Evolutionary conservation across 2,329 filamentous ascomycete genomes (phyloP), one percentile per base, ranked within the genome.

Genomic region (Chaetomium sp.): DNA sequence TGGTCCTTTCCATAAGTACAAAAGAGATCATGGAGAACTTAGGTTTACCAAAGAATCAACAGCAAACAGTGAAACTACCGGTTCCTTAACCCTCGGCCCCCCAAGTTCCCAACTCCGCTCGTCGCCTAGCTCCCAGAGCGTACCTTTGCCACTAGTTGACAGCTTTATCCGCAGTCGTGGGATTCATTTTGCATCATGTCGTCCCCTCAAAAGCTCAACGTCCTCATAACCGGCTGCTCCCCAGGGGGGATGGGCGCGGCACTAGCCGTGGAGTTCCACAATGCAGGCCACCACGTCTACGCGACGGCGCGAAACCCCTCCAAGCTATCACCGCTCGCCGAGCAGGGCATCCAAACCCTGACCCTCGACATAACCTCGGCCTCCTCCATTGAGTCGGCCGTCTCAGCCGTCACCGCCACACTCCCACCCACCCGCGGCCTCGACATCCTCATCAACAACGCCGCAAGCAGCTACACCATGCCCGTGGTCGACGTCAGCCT

Each of bases 401-500:
- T 77, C 21, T 70, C 70, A 4, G 64, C 70, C 19, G 74, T 82
- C 47, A 63, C 71, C 2, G 62, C 66, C 9, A 70, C 74, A 10
- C 55, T 68, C 23, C 57, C 59, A 1, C 78, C 78, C 0, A 77
- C 73, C 45, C 76, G 76, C 21, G 75, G 70, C 23, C 70, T 82
- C 13, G 77, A 82, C 65, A 74, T 81, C 45, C 74, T 82, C 19
- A 72, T 81, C 66, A 81, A 81, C 69, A 80, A 81, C 68, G 78
- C 80, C 1, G 80, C 75, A 16, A 67, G 71, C 49, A 73, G 72
- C 47, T 72, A 73, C 57, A 60, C 67, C 2, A 71, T 74, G 67
- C 75, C 77, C 12, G 62, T 78, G 0, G 63, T 76, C 21, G 78
- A 80, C 64, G 69, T 71, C n/a, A 66, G 72, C 13, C 27, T 77